Evolutionary conservation across 2,329 filamentous ascomycete genomes (phyloP), one percentile per base, ranked within the genome.

Genomic region (Diaporthe ampelina): DNA sequence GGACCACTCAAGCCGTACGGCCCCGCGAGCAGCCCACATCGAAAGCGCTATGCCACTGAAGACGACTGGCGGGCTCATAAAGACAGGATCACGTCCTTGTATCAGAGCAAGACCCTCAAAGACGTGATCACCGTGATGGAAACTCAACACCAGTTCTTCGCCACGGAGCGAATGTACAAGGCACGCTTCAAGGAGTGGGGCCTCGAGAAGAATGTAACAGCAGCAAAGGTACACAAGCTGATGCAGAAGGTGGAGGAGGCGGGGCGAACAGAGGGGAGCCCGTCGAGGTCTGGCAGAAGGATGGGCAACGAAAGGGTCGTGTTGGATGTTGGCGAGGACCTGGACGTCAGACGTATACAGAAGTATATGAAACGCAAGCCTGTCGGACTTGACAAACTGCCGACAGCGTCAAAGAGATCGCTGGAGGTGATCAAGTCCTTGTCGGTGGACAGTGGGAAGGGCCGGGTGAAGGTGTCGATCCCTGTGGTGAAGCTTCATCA

Each of bases 151-250:
- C 37, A 61, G 37, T 81, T 82, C 63, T 72, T 74, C 21, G 81
- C 80, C 7, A 81, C 79, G 73, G 76, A 78, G 29, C 79, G 81
- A 10, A 83, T 83, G 81, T 83, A 81, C 78, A 80, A 82, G 68
- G 80, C 79, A 1, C 78, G 81, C 19, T 80, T 82, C 73, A 81
- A 78, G 75, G 80, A 80, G 48, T 83, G 81, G 81, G 79, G 77
- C 3, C 75, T 82, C 10, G 77, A 80, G 63, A 83, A 83, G 76
- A 81, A 81, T 72, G 77, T 80, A 72, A 82, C 81, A 74, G 78
- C 77, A 0, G 59, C 76, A n/a, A 78, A 81, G 72, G 80, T 82
- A 1, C 76, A 78, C 37, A 74, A 77, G 29, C 52, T 76, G 40
- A 78, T 81, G 75, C 65, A 80, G 10, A 74, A 75, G 21, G 57